These are phyloP conservation scores for Oemleria cerasiformis DNA, from an alignment of 306 rosid species.

Conservation along the genomic window DNA sequence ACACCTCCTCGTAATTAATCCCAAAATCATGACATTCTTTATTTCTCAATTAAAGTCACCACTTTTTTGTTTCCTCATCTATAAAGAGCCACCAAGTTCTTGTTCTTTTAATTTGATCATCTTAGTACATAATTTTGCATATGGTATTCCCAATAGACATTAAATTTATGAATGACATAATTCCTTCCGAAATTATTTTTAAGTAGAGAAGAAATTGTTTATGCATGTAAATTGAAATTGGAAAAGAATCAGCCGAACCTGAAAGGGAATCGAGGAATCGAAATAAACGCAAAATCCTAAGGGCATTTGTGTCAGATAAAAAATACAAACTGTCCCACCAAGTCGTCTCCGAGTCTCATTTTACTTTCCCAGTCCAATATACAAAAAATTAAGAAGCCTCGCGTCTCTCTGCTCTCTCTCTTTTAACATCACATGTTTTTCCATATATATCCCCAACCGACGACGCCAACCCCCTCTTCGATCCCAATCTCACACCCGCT, in stretches of 20 bases:
- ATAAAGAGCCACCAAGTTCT: too few species aligned
- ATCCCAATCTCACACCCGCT: constrained; percentile 23
- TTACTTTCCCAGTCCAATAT: constrained; percentile 31
- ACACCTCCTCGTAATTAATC: too few species aligned
- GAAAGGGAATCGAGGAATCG: constrained; percentile 27
- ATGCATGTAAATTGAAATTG: neutral
- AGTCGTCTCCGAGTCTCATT: constrained; percentile 45
- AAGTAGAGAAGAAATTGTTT: neutral
- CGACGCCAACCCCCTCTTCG: constrained; percentile 33
- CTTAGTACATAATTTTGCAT: too few species aligned
- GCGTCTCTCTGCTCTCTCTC: constrained; percentile 24
- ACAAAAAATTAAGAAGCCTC: constrained; percentile 3
- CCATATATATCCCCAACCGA: constrained; percentile 52
- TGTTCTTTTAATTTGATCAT: too few species aligned
- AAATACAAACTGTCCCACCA: constrained; percentile 21
- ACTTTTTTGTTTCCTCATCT: too few species aligned
- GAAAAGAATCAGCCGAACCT: neutral
- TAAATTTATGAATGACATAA: too few species aligned
- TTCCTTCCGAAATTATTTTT: too few species aligned
- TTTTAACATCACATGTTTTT: constrained; percentile 27
- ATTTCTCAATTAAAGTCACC: too few species aligned
- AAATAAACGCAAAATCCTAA: neutral
- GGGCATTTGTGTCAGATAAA: constrained; percentile 38
- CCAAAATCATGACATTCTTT: too few species aligned
- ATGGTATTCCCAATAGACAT: too few species aligned